These are phyloP conservation scores for Carex scoparia DNA, from an alignment of 176 grass and related monocot species.

Conservation along the genomic window DNA sequence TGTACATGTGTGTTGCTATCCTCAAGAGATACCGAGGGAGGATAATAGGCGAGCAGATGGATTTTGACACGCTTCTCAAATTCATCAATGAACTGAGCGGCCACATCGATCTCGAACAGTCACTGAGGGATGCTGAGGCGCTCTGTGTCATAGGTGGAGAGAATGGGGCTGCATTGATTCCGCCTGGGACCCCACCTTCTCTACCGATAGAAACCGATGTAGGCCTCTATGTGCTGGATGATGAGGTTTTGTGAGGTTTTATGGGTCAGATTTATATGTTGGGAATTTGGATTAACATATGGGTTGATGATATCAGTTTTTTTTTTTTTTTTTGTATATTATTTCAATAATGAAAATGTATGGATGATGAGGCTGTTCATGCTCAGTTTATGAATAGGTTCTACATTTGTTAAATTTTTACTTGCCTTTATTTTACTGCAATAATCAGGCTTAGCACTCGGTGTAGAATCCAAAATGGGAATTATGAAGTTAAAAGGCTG, in stretches of 20 bases:
- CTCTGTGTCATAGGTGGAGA: slow-evolving; percentile 60
- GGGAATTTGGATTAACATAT: neutral
- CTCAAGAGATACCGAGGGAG: slow-evolving; percentile 59
- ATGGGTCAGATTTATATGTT: neutral
- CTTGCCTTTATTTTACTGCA: neutral
- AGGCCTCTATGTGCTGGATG: slow-evolving; percentile 64
- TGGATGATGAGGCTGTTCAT: neutral
- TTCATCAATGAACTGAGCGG: slow-evolving; percentile 97
- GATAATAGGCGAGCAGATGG: slow-evolving; percentile 90
- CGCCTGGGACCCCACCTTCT: slow-evolving; percentile 82
- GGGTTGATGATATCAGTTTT: neutral
- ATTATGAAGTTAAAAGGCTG: too few species aligned
- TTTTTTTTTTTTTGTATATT: slow-evolving; percentile 10
- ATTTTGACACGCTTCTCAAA: slow-evolving; percentile 95
- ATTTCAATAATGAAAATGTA: slow-evolving; percentile 6
- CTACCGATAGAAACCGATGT: slow-evolving; percentile 65
- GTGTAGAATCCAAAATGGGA: too few species aligned
- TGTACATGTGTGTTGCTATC: slow-evolving; percentile 87
- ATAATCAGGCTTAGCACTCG: too few species aligned
- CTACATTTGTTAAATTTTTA: neutral
- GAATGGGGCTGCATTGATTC: slow-evolving; percentile 63
- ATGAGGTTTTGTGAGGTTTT: slow-evolving; percentile 64
- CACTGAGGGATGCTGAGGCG: slow-evolving; percentile 69
- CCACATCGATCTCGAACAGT: slow-evolving; percentile 64
- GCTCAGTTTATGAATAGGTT: neutral